Conservation (phyloP, 2,329 filamentous ascomycete species). For the Lasiodiplodia theobromae region DNA sequence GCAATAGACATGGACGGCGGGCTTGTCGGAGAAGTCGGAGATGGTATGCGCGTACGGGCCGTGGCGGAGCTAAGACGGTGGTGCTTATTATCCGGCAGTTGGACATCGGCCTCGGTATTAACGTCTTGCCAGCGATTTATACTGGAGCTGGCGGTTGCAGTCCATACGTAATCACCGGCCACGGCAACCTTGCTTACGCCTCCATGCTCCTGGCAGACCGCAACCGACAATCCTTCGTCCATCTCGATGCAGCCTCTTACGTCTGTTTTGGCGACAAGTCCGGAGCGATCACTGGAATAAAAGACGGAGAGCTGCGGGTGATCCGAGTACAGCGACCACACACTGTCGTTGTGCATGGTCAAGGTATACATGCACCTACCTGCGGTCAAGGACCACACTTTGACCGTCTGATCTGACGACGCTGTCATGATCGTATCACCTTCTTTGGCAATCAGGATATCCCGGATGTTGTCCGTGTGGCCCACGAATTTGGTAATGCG, state of each 20-base stretch:
- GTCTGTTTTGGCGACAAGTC: slow-evolving; percentile 95
- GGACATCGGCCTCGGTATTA: slow-evolving; percentile 76
- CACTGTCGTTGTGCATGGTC: slow-evolving; percentile 98
- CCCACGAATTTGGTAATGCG: slow-evolving; percentile 95
- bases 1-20: slow-evolving; percentile 41
- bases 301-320: slow-evolving; percentile 86
- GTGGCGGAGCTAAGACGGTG: slow-evolving; percentile 63
- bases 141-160: slow-evolving; percentile 85
- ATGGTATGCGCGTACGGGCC: slow-evolving; percentile 47
- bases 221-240: slow-evolving; percentile 88
- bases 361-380: slow-evolving; percentile 97
- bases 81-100: slow-evolving; percentile 54
- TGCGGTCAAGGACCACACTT: slow-evolving; percentile 95
- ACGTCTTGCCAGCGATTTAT: slow-evolving; percentile 92
- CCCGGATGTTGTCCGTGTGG: slow-evolving; percentile 91
- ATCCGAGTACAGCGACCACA: slow-evolving; percentile 94
- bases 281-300: slow-evolving; percentile 92
- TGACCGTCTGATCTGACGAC: slow-evolving; percentile 95
- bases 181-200: slow-evolving; percentile 71
- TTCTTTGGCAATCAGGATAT: slow-evolving; percentile 86
- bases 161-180: slow-evolving; percentile 83
- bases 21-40: slow-evolving; percentile 47
- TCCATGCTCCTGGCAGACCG: slow-evolving; percentile 90
- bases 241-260: slow-evolving; percentile 76
- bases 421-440: slow-evolving; percentile 93